Evolutionary conservation across 2,329 filamentous ascomycete genomes (phyloP).

Genomic region (Tolypocladium pustulatum): DNA sequence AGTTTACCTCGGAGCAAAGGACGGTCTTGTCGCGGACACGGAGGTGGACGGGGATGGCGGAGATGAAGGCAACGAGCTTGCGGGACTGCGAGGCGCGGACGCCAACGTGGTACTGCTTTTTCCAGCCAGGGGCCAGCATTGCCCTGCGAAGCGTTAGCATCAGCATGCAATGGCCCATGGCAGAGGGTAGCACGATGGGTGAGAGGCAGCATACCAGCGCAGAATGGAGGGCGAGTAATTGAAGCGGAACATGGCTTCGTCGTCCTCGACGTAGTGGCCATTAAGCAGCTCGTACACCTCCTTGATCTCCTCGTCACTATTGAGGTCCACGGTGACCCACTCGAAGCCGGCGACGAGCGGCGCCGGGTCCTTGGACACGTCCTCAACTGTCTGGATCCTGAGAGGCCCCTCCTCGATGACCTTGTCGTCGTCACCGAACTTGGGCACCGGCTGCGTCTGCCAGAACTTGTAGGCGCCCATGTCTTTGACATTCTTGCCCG

Average conservation of each 20-base stretch:
- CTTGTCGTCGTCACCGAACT: conserved; percentile 54
- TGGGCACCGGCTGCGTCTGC: conserved; percentile 91
- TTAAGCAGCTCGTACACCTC: conserved; percentile 89
- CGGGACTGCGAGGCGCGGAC: conserved; percentile 74
- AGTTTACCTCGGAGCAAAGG: conserved; percentile 88
- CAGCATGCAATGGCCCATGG: not conserved
- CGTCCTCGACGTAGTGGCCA: conserved; percentile 94
- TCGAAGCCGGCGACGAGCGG: conserved; percentile 76
- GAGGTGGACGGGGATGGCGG: conserved; percentile 77
- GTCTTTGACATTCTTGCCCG: conserved; percentile 84
- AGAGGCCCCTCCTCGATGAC: conserved; percentile 72
- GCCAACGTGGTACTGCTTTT: conserved; percentile 87
- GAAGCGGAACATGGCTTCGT: conserved; percentile 95
- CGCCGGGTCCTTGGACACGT: conserved; percentile 68
- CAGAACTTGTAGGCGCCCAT: conserved; percentile 98
- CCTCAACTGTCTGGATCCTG: conserved; percentile 64
- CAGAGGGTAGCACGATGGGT: not conserved
- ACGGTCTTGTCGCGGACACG: conserved; percentile 68
- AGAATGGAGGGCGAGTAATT: conserved; percentile 86
- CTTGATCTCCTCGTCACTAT: conserved; percentile 64
- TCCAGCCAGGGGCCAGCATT: conserved; percentile 89
- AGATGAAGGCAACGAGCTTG: conserved; percentile 92
- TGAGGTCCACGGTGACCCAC: conserved; percentile 86
- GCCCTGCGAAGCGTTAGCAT: conserved; percentile 50
- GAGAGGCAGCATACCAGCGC: conserved; percentile 54